Percentiles rank a stretch among this genome's conserved stretches.
Conservation (phyloP, 2,329 filamentous ascomycete species). For the Whalleya microplaca region DNA sequence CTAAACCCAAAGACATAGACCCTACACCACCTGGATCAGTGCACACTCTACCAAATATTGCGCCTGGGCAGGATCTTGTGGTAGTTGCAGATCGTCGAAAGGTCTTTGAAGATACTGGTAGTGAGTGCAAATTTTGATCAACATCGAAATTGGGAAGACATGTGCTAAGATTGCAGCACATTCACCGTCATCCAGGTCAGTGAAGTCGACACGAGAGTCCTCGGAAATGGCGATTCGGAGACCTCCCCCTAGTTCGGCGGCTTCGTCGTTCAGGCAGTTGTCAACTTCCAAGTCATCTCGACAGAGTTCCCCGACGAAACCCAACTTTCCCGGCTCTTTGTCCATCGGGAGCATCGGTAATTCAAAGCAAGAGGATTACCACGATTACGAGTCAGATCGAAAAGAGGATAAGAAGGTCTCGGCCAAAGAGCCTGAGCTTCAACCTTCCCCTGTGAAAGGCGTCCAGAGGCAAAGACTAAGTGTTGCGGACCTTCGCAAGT, state of each 20-base stretch:
- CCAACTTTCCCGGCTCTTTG: slow-evolving; percentile 6
- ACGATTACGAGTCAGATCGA: background rate
- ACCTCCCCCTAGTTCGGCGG: background rate
- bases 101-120: slow-evolving; percentile 35
- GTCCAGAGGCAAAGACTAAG: slow-evolving; percentile 29
- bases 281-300: slow-evolving; percentile 9
- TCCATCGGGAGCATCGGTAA: slow-evolving; percentile 1
- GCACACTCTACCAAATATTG: slow-evolving; percentile 19
- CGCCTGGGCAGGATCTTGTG: slow-evolving; percentile 34
- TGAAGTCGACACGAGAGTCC: slow-evolving; percentile 4
- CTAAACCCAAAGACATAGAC: background rate
- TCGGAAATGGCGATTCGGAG: background rate
- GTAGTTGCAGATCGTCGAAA: slow-evolving; percentile 37
- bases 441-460: slow-evolving; percentile 1
- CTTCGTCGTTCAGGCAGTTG: slow-evolving; percentile 11
- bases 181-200: slow-evolving; percentile 13
- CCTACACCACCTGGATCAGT: background rate
- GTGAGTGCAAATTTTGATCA: slow-evolving; percentile 26
- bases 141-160: background rate
- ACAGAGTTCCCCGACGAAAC: slow-evolving; percentile 13
- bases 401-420: background rate
- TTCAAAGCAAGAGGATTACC: background rate
- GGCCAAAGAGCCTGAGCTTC: background rate
- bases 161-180: slow-evolving; percentile 18
- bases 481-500: slow-evolving; percentile 41